Evolutionary conservation across 176 grass and related monocot genomes (phyloP).

Genomic region (Hordeum vulgare): MorexV3_pseudomolecules_assembly NC_058519.1:608479465-608479964

Average conservation of each 20-base stretch:
- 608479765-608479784: constrained; percentile 44
- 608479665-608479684: constrained; percentile 43
- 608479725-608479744: constrained; percentile 51
- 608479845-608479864: constrained; percentile 47
- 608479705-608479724: constrained; percentile 61
- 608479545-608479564: constrained; percentile 40
- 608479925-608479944: constrained; percentile 41
- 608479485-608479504: constrained; percentile 49
- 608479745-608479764: constrained; percentile 38
- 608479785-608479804: constrained; percentile 56
- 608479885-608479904: constrained; percentile 45
- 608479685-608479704: constrained; percentile 38
- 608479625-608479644: constrained; percentile 6
- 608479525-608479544: constrained; percentile 51
- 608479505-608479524: constrained; percentile 67
- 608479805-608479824: constrained; percentile 62
- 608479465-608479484: constrained; percentile 43
- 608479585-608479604: constrained; percentile 44
- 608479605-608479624: constrained; percentile 10
- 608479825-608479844: constrained; percentile 44
- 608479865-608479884: constrained; percentile 61
- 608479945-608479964: constrained; percentile 52
- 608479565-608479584: constrained; percentile 37
- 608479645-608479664: constrained; percentile 37
- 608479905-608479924: constrained; percentile 39